Evolutionary conservation across 2,329 filamentous ascomycete species (phyloP), one percentile per base, ranked within the genome.

Genomic region (Fusarium palustre): DNA sequence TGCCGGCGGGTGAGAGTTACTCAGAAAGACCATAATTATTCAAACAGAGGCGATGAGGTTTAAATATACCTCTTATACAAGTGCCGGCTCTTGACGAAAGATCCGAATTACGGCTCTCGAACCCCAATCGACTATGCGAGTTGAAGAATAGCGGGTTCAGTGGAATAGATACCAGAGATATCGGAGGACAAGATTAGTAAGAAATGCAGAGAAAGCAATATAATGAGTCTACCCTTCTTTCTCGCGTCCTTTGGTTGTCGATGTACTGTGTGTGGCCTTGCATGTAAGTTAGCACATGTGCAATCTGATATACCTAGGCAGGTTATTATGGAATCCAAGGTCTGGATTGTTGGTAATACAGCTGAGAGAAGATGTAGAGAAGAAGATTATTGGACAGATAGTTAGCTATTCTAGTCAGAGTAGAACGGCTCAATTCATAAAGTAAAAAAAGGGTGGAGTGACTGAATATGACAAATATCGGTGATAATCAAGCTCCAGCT

Each of bases 401-500:
- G n/a, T 7, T 25, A 25, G 24, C 7, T 20, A 46, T 20, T 13
- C 16, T 25, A 11, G 13, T 15, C 10, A 43, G 16, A 43, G 5
- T 22, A 34, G n/a, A 39, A 45, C 8, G 28, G 24, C 24, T 36
- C 20, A 41, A 46, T 22, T 43, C 30, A 43, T 9, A 22, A 20
- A 46, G 45, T 9, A 39, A 47, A 48, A 48, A 42, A 38, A 57
- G n/a, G 22, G 68, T 68, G 67, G 55, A 61, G 62, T 71, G 62
- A 58, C 59, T 46, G 42, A 55, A 46, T 63, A 61, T 75, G 70
- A 74, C 72, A 74, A 74, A 75, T 73, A 42, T 46, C 61, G 68
- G 66, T 43, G 54, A 63, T 71, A 65, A 64, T 59, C 38, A 46
- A 62, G 49, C 46, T 59, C 59, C 67, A 49, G 59, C 41, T 69